These are phyloP conservation scores for Flagelloscypha sp. DNA, from an alignment of 768 basidiomycete species.

Conservation along the genomic window DNA sequence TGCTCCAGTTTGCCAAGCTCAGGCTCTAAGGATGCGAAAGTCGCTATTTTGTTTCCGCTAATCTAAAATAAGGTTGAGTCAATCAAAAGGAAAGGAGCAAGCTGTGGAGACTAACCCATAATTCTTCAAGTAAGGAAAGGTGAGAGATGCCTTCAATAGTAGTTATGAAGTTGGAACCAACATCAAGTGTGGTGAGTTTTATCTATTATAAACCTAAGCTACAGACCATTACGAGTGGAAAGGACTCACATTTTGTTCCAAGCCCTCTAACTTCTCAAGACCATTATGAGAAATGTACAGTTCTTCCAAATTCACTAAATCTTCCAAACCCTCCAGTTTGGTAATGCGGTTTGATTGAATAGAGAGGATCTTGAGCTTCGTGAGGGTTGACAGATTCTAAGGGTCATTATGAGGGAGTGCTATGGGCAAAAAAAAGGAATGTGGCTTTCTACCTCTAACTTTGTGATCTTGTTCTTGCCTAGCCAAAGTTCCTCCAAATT, in stretches of 20 bases:
- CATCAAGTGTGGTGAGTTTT: constrained; percentile 78
- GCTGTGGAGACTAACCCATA: constrained; percentile 67
- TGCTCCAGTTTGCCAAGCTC: constrained; percentile 45
- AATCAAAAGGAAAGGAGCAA: constrained; percentile 1
- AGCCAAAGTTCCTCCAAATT: constrained; percentile 92
- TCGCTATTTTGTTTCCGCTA: constrained; percentile 78
- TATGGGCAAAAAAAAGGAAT: background rate
- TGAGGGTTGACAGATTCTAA: constrained; percentile 65
- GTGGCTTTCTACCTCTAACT: constrained; percentile 72
- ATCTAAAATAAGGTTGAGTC: constrained; percentile 40
- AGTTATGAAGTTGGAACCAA: constrained; percentile 78
- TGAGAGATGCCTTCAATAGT: constrained; percentile 79
- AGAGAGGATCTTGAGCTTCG: constrained; percentile 75
- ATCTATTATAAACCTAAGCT: constrained; percentile 19
- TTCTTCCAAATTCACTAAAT: constrained; percentile 69
- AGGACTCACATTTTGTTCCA: constrained; percentile 70
- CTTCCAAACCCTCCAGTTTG: constrained; percentile 74
- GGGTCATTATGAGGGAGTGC: background rate
- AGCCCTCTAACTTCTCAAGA: constrained; percentile 70
- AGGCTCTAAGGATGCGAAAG: constrained; percentile 56
- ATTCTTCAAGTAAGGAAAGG: constrained; percentile 70
- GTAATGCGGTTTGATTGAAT: constrained; percentile 92
- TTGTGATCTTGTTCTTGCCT: constrained; percentile 94
- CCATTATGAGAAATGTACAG: constrained; percentile 95
- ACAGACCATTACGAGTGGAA: background rate